Evolutionary conservation across 139 green algal genomes (phyloP).

Genomic region (Diplosphaera chodatii): DNA sequence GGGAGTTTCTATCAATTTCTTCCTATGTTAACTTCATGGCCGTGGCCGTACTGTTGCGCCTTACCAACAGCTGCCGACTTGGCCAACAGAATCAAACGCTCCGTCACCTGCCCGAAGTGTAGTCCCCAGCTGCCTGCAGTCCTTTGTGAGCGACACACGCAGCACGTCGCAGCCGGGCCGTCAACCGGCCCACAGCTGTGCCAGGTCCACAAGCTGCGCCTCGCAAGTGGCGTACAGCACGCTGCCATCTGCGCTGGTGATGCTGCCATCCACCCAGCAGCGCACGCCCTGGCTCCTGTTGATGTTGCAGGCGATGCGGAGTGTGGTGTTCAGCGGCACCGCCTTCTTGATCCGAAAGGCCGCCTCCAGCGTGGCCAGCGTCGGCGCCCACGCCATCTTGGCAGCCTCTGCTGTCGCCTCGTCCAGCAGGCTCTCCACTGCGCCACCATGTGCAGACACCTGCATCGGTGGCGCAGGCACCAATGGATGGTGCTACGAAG

Average conservation of each 20-base stretch:
- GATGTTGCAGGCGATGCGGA: slow-evolving; percentile 16
- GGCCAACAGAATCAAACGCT: no score
- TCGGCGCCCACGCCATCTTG: slow-evolving; percentile 27
- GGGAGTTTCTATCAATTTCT: no score
- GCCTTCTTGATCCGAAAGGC: slow-evolving; percentile 27
- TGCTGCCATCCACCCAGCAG: slow-evolving; percentile 24
- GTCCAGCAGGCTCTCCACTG: slow-evolving; percentile 31
- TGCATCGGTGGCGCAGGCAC: background rate
- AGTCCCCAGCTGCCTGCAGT: no score
- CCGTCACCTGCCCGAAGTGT: no score
- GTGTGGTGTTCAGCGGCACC: slow-evolving; percentile 25
- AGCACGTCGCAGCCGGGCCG: no score
- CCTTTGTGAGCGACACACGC: no score
- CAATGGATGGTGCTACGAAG: no score
- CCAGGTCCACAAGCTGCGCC: slow-evolving; percentile 23
- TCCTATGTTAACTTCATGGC: no score
- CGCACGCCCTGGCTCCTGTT: slow-evolving; percentile 10
- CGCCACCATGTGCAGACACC: slow-evolving; percentile 29
- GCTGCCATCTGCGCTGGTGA: background rate
- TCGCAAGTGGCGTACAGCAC: slow-evolving; percentile 22
- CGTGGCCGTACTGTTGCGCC: no score
- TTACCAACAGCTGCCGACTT: no score
- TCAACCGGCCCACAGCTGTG: slow-evolving; percentile 2
- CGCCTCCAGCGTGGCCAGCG: slow-evolving; percentile 26
- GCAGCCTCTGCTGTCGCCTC: slow-evolving; percentile 38